Evolutionary conservation across 306 rosid species (phyloP).

Genomic region (Prunus dulcis): DNA sequence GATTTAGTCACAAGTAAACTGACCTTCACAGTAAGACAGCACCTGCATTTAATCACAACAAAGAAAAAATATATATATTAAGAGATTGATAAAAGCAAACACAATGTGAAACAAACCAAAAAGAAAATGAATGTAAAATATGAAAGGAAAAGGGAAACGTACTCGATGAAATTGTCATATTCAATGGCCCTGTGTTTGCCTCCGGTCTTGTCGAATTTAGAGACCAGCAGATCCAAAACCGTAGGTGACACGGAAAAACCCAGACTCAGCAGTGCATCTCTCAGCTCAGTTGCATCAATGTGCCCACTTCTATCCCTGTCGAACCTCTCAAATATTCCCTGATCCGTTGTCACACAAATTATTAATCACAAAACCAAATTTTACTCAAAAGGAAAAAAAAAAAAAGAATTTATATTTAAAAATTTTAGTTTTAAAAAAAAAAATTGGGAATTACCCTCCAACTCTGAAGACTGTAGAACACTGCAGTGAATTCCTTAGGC

Average conservation of each 20-base stretch:
- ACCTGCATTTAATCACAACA: slow-evolving; percentile 62
- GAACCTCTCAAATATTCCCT: slow-evolving; percentile 80
- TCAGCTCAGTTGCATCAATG: slow-evolving; percentile 67
- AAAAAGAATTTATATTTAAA: too few species aligned
- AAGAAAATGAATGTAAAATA: background rate
- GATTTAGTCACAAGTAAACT: slow-evolving; percentile 13
- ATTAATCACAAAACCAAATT: background rate
- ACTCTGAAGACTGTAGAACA: slow-evolving; percentile 88
- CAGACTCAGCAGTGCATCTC: slow-evolving; percentile 82
- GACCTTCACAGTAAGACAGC: slow-evolving; percentile 97
- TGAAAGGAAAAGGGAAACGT: slow-evolving; percentile 1
- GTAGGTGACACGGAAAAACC: slow-evolving; percentile 77
- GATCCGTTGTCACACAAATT: slow-evolving; percentile 5
- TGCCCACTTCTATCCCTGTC: slow-evolving; percentile 93
- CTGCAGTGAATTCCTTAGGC: slow-evolving; percentile 82
- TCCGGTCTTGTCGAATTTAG: slow-evolving; percentile 91
- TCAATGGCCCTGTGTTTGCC: slow-evolving; percentile 74
- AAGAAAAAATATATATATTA: slow-evolving; percentile 2
- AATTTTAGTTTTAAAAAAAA: rapidly evolving
- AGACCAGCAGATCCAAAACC: slow-evolving; percentile 82
- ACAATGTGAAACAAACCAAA: background rate
- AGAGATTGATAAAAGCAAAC: slow-evolving; percentile 2
- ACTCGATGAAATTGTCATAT: slow-evolving; percentile 98
- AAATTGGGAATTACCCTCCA: slow-evolving; percentile 66
- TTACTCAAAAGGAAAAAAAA: too few species aligned